Evolutionary conservation across 495 filamentous ascomycete genomes (phyloP), one percentile per base, ranked within the genome.

Genomic region (Articulospora tetracladia): DNA sequence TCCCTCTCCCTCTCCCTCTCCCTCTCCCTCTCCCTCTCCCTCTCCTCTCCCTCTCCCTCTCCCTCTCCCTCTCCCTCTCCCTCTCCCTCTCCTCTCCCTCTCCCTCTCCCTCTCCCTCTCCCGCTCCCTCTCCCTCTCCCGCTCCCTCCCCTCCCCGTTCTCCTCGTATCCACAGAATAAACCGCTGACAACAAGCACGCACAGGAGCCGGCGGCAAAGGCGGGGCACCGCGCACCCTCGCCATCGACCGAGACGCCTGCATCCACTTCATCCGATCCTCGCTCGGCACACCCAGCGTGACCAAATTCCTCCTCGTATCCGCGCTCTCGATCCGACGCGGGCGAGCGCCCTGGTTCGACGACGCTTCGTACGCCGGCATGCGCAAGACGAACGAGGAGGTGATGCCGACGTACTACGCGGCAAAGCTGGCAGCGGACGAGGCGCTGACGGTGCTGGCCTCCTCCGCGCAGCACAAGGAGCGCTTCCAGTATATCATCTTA

Each of bases 351-450:
- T 94, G 90, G 89, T 90, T 87, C 80, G 66, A 73, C n/a, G 82
- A 86, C 20, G 79, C 77, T 17, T 73, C 78, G 27, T 87, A 85
- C 81, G 71, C 71, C 1, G 66, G 69, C 3, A 72, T 80, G 0
- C 69, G 78, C 17, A 69, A 81, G 53, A 71, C 74, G 11, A 88
- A 85, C 66, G 70, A 73, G 12, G 79, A 79, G 0, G 74, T 91
- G 3, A 78, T 84, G 47, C 59, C 66, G 2, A 75, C 72, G 1
- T 94, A 94, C 70, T 85, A 82, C 66, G 76, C 86, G 54, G 90
- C 91, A 51, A 94, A 93, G 71, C 67, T 88, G 2, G 85, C 83
- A 13, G 88, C 89, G 0, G 91, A 96, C 69, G 84, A 91, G 71
- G 84, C 78, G 46, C 74, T 93, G 60, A 78, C 81, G 8, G 74